Percentiles rank a stretch among this genome's conserved stretches.
Evolutionary conservation across 805 yeast species (phyloP).

Genomic region (Cyberlindnera euphorbiae): DNA sequence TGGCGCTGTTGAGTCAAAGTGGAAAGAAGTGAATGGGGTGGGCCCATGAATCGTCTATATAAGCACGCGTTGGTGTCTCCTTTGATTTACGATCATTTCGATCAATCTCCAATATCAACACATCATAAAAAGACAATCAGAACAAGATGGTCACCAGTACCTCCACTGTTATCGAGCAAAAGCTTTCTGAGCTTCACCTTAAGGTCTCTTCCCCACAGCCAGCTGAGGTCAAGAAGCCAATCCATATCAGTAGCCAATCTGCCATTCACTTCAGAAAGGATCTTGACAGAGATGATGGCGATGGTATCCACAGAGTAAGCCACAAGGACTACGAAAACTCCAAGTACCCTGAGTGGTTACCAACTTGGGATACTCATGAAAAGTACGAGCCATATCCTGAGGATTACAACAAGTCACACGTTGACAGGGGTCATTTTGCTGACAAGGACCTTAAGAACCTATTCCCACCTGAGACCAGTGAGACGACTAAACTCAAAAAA

Average conservation of each 20-base stretch:
- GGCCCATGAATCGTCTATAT: too few species aligned
- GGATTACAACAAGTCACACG: constrained; percentile 41
- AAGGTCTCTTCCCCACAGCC: background rate
- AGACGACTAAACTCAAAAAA: constrained; percentile 24
- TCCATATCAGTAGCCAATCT: too few species aligned
- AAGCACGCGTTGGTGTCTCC: too few species aligned
- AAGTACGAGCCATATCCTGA: constrained; percentile 44
- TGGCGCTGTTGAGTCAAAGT: too few species aligned
- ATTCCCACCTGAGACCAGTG: constrained; percentile 34
- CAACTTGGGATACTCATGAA: constrained; percentile 60
- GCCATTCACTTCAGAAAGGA: constrained; percentile 47
- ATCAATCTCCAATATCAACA: too few species aligned
- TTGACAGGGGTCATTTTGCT: constrained; percentile 59
- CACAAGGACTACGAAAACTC: constrained; percentile 33
- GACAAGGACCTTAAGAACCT: constrained; percentile 50
- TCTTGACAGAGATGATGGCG: constrained; percentile 39
- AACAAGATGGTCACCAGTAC: background rate
- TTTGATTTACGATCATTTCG: too few species aligned
- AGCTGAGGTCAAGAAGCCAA: background rate
- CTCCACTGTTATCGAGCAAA: background rate
- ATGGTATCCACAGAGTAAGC: constrained; percentile 42
- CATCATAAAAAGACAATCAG: background rate
- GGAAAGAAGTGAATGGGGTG: too few species aligned
- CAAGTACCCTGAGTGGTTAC: constrained; percentile 52
- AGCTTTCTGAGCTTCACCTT: background rate